A percentile compares a stretch with the other conserved stretches of the same genome.
phyloP scores from a whole-genome alignment of 768 basidiomycete species.

The Tricholoma furcatifolium region DNA sequence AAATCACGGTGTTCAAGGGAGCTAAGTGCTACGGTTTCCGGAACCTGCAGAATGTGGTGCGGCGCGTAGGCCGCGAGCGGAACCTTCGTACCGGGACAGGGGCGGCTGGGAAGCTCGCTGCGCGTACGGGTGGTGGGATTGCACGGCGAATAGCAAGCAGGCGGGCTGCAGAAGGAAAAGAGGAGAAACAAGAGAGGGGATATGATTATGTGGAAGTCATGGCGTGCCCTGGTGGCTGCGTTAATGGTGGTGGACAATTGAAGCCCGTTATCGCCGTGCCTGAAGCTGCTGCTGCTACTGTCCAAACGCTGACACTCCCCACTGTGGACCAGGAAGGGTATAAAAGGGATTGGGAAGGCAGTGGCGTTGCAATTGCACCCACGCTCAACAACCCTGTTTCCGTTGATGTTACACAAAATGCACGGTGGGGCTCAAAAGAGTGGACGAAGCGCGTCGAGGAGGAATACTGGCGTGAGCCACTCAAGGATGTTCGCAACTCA shows the following conservation, averaged over 20 bases:
- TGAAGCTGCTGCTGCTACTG: background rate
- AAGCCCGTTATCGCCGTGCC: conserved; percentile 29
- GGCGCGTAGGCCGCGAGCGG: conserved; percentile 85
- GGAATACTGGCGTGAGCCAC: conserved; percentile 66
- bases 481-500: conserved; percentile 1
- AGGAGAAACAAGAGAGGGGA: conserved; percentile 38
- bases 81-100: conserved; percentile 73
- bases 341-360: conserved; percentile 57
- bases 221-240: conserved; percentile 98
- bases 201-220: conserved; percentile 97
- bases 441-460: conserved; percentile 83
- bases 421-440: conserved; percentile 79
- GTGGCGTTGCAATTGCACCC: conserved; percentile 40
- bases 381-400: background rate
- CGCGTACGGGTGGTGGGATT: conserved; percentile 14
- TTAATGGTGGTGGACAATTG: conserved; percentile 95
- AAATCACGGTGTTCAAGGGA: conserved; percentile 79
- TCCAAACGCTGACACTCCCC: background rate
- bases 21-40: conserved; percentile 97
- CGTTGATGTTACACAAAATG: conserved; percentile 34
- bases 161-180: conserved; percentile 32
- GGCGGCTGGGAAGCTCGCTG: conserved; percentile 52
- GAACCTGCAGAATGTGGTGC: conserved; percentile 94
- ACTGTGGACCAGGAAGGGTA: conserved; percentile 65
- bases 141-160: conserved; percentile 26